These are phyloP conservation scores for Sequoiadendron giganteum DNA, from an alignment of 75 land plant species.

Conservation along the genomic window DNA sequence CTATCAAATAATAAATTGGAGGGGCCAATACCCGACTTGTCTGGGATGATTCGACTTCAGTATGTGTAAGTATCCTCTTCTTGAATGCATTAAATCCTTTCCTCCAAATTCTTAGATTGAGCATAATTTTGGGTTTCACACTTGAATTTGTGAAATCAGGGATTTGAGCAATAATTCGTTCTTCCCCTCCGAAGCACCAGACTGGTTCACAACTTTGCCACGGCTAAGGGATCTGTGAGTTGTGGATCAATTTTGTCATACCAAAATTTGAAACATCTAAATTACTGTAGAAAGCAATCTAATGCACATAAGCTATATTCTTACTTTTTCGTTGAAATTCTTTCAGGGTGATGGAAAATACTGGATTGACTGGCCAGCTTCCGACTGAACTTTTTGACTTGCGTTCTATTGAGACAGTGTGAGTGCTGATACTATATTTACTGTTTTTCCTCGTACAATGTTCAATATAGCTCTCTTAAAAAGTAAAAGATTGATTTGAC, in stretches of 20 bases:
- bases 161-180: conserved; percentile 19
- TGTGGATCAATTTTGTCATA: not conserved
- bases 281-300: not conserved
- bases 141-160: not conserved
- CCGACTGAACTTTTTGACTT: conserved; percentile 30
- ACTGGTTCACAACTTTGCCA: conserved; percentile 31
- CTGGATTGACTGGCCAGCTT: conserved; percentile 30
- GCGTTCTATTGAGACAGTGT: conserved; percentile 39
- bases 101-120: not conserved
- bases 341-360: conserved; percentile 34
- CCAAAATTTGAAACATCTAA: not conserved
- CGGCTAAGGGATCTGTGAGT: conserved; percentile 40
- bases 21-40: conserved; percentile 47
- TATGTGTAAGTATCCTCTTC: conserved; percentile 36
- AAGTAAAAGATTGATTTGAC: too few relatives aligned
- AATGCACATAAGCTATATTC: not conserved
- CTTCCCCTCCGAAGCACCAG: conserved; percentile 23
- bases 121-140: not conserved
- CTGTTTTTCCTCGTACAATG: too few relatives aligned
- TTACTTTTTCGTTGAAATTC: not conserved
- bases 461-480: too few relatives aligned
- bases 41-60: conserved; percentile 27
- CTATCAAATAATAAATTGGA: conserved; percentile 41
- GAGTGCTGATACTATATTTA: conserved; percentile 12
- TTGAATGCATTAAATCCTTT: not conserved